Evolutionary conservation across 2,329 filamentous ascomycete species (phyloP).

Genomic region (Neofusicoccum kwambonambiense): DNA sequence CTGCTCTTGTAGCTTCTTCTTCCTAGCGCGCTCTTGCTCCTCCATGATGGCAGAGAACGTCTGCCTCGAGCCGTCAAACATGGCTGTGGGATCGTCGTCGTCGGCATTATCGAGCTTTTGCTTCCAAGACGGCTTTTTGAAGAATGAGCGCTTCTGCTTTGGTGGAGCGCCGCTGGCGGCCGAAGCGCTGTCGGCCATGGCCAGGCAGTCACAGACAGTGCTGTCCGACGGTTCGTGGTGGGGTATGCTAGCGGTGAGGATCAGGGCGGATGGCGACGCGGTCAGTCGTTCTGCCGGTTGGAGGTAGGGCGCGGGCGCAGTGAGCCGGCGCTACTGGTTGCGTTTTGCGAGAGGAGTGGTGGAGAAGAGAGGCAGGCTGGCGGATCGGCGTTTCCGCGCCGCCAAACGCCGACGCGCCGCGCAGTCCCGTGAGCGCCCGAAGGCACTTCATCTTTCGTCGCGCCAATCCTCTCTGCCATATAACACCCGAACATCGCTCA

Average conservation of each 20-base stretch:
- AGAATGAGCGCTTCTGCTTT: slow-evolving; percentile 49
- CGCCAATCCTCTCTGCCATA: neutral
- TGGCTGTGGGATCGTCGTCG: slow-evolving; percentile 28
- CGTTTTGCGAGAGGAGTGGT: neutral
- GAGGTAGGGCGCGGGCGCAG: too few relatives aligned
- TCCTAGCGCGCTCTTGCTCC: slow-evolving; percentile 35
- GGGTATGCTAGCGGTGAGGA: neutral
- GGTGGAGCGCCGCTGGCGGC: slow-evolving; percentile 23
- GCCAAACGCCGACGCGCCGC: slow-evolving; percentile 11
- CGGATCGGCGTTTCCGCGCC: slow-evolving; percentile 8
- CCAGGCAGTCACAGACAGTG: neutral
- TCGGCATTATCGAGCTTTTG: slow-evolving; percentile 23
- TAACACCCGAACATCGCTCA: neutral
- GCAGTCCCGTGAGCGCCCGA: slow-evolving; percentile 13
- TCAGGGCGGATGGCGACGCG: neutral
- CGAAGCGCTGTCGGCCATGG: slow-evolving; percentile 13
- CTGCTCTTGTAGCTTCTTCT: slow-evolving; percentile 25
- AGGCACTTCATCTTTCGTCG: neutral
- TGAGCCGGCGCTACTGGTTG: neutral
- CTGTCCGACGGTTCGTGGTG: neutral
- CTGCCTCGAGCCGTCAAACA: slow-evolving; percentile 46
- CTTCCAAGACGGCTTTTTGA: slow-evolving; percentile 56
- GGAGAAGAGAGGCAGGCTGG: neutral
- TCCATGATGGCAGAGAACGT: slow-evolving; percentile 39
- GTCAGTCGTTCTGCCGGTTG: neutral